These are phyloP conservation scores for Fomitopsis pulvina DNA, from an alignment of 768 basidiomycete species.

Conservation along the genomic window DNA sequence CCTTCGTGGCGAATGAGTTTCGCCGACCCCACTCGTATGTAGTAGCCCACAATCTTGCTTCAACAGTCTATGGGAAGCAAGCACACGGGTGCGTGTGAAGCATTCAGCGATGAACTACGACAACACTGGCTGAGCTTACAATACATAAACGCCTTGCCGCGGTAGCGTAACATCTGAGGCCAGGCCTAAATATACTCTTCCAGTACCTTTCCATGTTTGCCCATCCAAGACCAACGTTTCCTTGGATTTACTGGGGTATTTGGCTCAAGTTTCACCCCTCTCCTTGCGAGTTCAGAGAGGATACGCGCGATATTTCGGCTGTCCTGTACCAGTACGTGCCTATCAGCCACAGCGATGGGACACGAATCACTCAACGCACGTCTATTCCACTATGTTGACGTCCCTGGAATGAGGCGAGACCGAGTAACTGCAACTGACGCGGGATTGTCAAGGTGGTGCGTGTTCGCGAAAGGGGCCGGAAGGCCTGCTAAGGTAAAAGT, in stretches of 20 bases:
- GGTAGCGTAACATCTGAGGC: too few relatives aligned
- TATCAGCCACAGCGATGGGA: constrained; percentile 6
- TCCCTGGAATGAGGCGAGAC: constrained; percentile 71
- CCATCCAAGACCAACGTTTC: constrained; percentile 85
- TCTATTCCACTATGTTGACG: constrained; percentile 86
- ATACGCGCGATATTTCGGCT: constrained; percentile 85
- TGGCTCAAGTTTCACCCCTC: constrained; percentile 60
- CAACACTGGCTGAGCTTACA: neutral
- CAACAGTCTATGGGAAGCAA: neutral
- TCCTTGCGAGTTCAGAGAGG: constrained; percentile 66
- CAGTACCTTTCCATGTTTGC: constrained; percentile 60
- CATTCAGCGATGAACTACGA: neutral
- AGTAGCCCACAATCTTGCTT: neutral
- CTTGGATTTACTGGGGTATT: constrained; percentile 65
- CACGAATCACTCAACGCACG: constrained; percentile 43
- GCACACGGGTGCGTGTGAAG: neutral
- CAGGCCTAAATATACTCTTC: constrained; percentile 30
- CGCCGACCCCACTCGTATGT: neutral
- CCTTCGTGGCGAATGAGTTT: neutral
- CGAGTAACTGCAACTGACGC: constrained; percentile 69
- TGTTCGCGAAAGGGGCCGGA: constrained; percentile 17
- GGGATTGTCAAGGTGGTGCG: constrained; percentile 53
- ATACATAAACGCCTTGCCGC: too few relatives aligned
- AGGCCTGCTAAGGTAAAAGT: constrained; percentile 1
- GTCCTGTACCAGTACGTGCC: constrained; percentile 45